Percentiles rank a stretch among this genome's conserved stretches.
These are phyloP conservation scores for Diaporthe sp. DNA, from an alignment of 2,329 filamentous ascomycete species.

Conservation along the genomic window DNA sequence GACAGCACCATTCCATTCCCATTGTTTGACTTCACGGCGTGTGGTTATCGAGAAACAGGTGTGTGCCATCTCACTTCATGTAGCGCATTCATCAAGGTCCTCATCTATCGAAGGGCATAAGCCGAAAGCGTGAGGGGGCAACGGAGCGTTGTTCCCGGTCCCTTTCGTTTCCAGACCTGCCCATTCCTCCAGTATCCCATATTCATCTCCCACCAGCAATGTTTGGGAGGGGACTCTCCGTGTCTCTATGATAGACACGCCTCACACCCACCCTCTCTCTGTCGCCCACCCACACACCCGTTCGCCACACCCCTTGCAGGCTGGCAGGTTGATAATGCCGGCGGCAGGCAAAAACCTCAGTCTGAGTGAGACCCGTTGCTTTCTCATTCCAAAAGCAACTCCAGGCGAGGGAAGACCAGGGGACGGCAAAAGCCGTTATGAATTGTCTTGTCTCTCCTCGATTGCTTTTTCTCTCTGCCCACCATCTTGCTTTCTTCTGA, in stretches of 20 bases:
- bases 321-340: neutral
- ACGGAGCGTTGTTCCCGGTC: too few relatives aligned
- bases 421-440: neutral
- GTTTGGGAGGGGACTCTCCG: neutral
- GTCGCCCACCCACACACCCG: neutral
- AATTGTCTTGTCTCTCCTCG: neutral
- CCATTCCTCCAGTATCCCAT: conserved; percentile 5
- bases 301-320: neutral
- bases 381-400: conserved; percentile 20
- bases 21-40: neutral
- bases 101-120: too few relatives aligned
- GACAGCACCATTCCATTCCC: conserved; percentile 25
- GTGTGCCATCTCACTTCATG: neutral
- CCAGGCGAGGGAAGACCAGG: neutral
- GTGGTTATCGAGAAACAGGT: neutral
- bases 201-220: neutral
- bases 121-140: too few relatives aligned
- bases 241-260: neutral
- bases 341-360: neutral
- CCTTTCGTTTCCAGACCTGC: neutral
- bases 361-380: conserved; percentile 16
- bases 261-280: too few relatives aligned
- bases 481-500: neutral
- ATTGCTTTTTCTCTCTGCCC: neutral
- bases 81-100: neutral